Conservation (phyloP, 2,329 filamentous ascomycete genomes). For the Sphaerulina populicola region DNA sequence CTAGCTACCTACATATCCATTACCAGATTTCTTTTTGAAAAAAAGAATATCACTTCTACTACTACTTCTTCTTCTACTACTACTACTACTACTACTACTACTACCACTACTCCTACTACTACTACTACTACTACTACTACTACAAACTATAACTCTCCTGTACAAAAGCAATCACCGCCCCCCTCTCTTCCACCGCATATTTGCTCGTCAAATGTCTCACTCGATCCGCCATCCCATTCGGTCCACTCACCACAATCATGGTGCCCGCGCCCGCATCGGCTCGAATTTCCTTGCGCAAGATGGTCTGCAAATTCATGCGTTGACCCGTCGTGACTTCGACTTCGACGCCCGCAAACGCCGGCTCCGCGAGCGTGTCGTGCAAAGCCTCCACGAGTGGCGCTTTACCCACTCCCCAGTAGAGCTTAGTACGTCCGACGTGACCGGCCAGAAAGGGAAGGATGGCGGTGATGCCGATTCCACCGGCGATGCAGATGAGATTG, state of each 20-base stretch:
- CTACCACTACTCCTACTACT: too few species aligned
- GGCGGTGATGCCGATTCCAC: conserved; percentile 45
- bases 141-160: conserved; percentile 23
- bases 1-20: too few species aligned
- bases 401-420: conserved; percentile 33
- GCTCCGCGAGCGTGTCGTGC: conserved; percentile 1
- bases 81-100: too few species aligned
- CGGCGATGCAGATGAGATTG: conserved; percentile 38
- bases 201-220: conserved; percentile 25
- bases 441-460: conserved; percentile 32
- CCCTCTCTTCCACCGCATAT: conserved; percentile 23
- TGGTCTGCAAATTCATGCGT: conserved; percentile 30
- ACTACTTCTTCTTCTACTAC: too few species aligned
- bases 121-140: too few species aligned
- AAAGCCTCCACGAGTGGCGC: conserved; percentile 25
- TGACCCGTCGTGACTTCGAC: conserved; percentile 32
- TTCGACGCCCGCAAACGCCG: conserved; percentile 32
- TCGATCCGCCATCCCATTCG: conserved; percentile 37
- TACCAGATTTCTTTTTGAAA: too few species aligned
- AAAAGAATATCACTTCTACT: too few species aligned
- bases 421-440: conserved; percentile 32
- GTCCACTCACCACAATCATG: conserved; percentile 39
- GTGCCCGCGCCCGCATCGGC: conserved; percentile 27
- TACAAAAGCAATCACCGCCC: conserved; percentile 14
- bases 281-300: conserved; percentile 30